Evolutionary conservation across 225 moss, liverwort and hornwort species (phyloP).

Genomic region (Rhytidiadelphus loreus): DNA sequence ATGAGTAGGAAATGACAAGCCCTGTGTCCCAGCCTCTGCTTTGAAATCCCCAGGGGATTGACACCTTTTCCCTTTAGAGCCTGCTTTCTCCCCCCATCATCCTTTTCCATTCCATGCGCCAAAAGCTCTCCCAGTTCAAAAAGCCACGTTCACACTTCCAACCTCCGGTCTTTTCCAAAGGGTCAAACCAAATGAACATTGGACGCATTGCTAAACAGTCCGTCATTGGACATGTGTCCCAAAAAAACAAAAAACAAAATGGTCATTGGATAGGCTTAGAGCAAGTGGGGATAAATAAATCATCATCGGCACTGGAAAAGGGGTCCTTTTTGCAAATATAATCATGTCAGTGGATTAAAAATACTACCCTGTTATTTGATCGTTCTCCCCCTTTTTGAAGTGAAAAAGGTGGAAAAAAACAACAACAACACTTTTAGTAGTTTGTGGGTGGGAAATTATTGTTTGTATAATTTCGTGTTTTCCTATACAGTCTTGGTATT

Average conservation of each 20-base stretch:
- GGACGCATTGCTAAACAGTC: neutral
- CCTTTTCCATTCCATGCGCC: neutral
- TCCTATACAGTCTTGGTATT: neutral
- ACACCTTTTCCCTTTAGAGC: no score
- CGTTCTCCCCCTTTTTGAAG: neutral
- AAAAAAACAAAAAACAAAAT: no score
- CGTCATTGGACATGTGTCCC: neutral
- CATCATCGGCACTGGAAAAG: neutral
- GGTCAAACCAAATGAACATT: neutral
- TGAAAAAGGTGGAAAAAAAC: neutral
- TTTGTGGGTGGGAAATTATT: neutral
- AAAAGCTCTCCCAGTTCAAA: neutral
- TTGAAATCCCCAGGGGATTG: neutral
- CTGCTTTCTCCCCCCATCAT: neutral
- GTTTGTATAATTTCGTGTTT: neutral
- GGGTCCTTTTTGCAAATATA: neutral
- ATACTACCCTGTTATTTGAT: neutral
- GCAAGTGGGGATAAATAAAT: no score
- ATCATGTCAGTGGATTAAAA: neutral
- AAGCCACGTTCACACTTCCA: neutral
- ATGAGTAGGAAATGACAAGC: constrained; percentile 11
- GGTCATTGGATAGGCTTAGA: neutral
- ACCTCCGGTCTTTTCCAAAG: no score
- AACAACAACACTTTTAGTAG: neutral
- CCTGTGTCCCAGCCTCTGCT: neutral